Evolutionary conservation across 2,329 filamentous ascomycete species (phyloP), one percentile per base, ranked within the genome.

Genomic region (Chaetomium globosum): DNA sequence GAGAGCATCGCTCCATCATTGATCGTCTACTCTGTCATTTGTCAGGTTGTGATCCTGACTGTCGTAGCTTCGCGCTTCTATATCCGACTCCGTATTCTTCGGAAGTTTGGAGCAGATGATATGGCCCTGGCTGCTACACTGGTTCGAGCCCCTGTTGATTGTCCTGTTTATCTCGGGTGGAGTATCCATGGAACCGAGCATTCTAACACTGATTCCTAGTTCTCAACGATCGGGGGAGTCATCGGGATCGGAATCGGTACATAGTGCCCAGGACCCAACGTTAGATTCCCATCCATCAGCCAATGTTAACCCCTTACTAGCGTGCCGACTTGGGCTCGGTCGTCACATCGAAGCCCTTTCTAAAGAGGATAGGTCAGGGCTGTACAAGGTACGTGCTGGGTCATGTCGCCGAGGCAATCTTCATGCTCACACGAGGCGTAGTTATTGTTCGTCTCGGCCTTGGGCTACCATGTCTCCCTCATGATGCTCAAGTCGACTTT

Each of bases 401-500:
- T 21, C 23, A 26, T 12, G 16, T 8, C 6, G 1, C 10, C 31
- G 9, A 36, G 23, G 26, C 54, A 5, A 26, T 26, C 39, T 19
- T 7, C 16, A 19, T n/a, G 48, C 48, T 59, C 8, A 60, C 28
- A 30, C 21, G n/a, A 10, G 2, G 1, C 6, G 9, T 33, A 65
- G 63, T 12, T 65, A 12, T 4, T 61, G 7, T 61, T 58, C 46
- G 9, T 33, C 31, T 39, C 58, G 16, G 8, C 63, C 19, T 13
- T 61, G 23, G 63, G 63, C 8, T 78, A 78, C 62, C 76, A 77
- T 48, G 54, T 68, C 36, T 69, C 71, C 12, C 71, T 78, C 26
- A 68, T 73, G 57, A 68, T 74, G 26, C 69, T 77, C 52, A 78
- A 77, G 65, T 46, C 77, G 36, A 73, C 74, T 13, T 77, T 78